Conservation (phyloP, 805 yeast genomes). For the Komagataella pseudopastoris region DNA sequence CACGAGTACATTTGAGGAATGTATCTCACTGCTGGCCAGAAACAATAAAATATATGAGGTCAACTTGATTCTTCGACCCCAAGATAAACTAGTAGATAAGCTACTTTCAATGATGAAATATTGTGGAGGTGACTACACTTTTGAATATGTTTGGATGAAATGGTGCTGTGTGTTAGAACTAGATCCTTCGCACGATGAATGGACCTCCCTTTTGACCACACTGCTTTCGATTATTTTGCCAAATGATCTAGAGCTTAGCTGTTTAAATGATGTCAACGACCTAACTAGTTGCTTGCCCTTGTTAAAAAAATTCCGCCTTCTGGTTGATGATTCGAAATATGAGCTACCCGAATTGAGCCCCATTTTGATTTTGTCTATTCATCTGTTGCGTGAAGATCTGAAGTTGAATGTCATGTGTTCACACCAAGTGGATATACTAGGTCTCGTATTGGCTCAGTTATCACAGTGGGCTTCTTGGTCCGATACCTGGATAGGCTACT, state of each 20-base stretch:
- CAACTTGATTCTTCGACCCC: constrained; percentile 29
- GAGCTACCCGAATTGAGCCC: constrained; percentile 43
- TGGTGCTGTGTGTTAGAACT: constrained; percentile 46
- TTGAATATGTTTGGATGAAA: constrained; percentile 43
- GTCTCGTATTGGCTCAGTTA: constrained; percentile 44
- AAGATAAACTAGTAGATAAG: constrained; percentile 23
- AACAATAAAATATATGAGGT: constrained; percentile 15
- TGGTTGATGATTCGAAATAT: constrained; percentile 13
- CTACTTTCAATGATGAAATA: constrained; percentile 38
- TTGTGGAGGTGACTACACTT: constrained; percentile 42
- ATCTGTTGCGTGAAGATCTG: constrained; percentile 65
- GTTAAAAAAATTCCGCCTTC: constrained; percentile 4
- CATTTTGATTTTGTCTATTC: constrained; percentile 53
- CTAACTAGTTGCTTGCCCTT: constrained; percentile 2
- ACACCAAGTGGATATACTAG: constrained; percentile 24
- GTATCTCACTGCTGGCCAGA: constrained; percentile 10
- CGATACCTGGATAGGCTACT: constrained; percentile 45
- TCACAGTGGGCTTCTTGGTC: constrained; percentile 68
- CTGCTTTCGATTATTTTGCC: constrained; percentile 38
- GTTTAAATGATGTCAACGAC: constrained; percentile 2
- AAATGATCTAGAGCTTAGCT: constrained; percentile 16
- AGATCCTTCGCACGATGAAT: constrained; percentile 31
- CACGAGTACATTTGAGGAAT: constrained; percentile 11
- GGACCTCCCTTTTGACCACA: constrained; percentile 45
- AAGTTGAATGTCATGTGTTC: constrained; percentile 37